Base-by-base conservation (phyloP, 257 asterid genomes). In the Rehmannia glutinosa region DNA sequence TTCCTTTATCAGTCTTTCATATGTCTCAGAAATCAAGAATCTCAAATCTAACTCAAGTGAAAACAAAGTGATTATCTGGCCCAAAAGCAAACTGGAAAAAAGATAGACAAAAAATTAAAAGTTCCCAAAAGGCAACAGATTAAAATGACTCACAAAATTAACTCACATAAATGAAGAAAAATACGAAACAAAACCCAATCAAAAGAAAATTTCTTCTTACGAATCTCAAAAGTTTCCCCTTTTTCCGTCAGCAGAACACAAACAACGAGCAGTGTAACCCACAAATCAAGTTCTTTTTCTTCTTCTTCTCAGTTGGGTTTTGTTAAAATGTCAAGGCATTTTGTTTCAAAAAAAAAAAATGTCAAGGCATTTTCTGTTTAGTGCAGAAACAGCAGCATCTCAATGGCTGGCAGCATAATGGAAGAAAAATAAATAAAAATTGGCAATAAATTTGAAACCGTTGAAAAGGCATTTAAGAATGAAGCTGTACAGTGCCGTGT, bases 401-500 rank as follows among this genome's bases (percentile, higher is more conserved):
- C 72, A 69, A 64, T 36, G 75, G 75, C 2, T 65, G 43, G 69
- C 45, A 49, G 60, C 65, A 58, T 13, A 24, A 60, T 0, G 20
- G n/a, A 2, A 47, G 23, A 30, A 45, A 15, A 8, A 3, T 9
- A 12, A 50, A 16, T 3, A 42, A 67, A 69, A 76, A 60, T 30
- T 7, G 71, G 53, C 64, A 60, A 61, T 72, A 39, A 68, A 71
- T 15, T 47, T 56, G 23, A 62, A 68, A 56, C 75, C 57, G 75
- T 56, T 77, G 78, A 46, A 8, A 57, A 3, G 24, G 66, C 78
- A 72, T 77, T 77, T 47, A 72, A 54, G 68, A 64, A 38, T 2
- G 68, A 53, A 67, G 49, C 51, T 60, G 45, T 70, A 33, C 62
- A 28, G 19, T 21, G 19, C 46, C 62, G 46, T 56, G 54, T 50